Percentiles rank a stretch among this genome's conserved stretches.
Conservation (phyloP, 306 rosid genomes). For the Cucurbita argyrosperma region DNA sequence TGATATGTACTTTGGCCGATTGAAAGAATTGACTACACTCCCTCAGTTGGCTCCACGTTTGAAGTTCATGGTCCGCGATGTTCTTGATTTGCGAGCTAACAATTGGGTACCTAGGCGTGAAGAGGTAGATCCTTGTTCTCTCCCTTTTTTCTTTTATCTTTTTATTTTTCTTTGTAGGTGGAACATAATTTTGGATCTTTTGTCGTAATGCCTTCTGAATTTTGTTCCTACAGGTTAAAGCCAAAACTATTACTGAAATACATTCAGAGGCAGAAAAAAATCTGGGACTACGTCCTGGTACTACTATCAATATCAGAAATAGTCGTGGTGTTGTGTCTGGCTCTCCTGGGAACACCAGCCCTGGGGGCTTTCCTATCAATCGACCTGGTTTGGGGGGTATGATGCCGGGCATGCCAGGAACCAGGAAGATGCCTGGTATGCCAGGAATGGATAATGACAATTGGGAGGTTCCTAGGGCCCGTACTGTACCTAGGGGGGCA, state of each 20-base stretch:
- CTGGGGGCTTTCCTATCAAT: slow-evolving; percentile 51
- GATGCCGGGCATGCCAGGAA: slow-evolving; percentile 99
- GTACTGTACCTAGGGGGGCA: slow-evolving; percentile 65
- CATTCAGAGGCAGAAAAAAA: slow-evolving; percentile 90
- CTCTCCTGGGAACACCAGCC: slow-evolving; percentile 41
- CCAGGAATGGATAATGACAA: slow-evolving; percentile 81
- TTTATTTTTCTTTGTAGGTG: background rate
- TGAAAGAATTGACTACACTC: slow-evolving; percentile 60
- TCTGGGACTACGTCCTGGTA: slow-evolving; percentile 97
- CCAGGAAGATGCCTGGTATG: slow-evolving; percentile 89
- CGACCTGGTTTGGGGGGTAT: slow-evolving; percentile 82
- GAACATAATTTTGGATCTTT: background rate
- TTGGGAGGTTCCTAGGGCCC: slow-evolving; percentile 66
- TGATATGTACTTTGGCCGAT: slow-evolving; percentile 50
- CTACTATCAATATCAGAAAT: slow-evolving; percentile 73
- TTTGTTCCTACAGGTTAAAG: slow-evolving; percentile 45
- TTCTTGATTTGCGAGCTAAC: slow-evolving; percentile 69
- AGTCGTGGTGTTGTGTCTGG: slow-evolving; percentile 40
- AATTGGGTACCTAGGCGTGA: slow-evolving; percentile 97
- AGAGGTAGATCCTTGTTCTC: slow-evolving; percentile 42
- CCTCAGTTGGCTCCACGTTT: slow-evolving; percentile 68
- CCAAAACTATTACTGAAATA: slow-evolving; percentile 88
- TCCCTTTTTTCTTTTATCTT: background rate
- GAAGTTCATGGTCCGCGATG: slow-evolving; percentile 82
- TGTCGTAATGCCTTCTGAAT: background rate